Conservation (phyloP, 75 land plant species). For the Cryptomeria japonica region DNA sequence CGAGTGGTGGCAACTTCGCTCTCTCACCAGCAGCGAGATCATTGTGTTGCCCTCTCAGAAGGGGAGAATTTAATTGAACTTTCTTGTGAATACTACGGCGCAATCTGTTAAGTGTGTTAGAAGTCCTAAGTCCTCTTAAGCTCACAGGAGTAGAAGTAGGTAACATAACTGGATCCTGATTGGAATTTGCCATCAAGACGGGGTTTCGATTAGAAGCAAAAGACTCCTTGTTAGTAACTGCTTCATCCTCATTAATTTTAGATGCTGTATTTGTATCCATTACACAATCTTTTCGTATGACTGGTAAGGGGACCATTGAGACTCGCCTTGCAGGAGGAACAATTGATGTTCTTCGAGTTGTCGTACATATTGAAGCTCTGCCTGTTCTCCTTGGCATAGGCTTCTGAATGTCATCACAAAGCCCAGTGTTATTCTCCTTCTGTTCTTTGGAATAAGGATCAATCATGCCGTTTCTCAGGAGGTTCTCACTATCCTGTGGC, state of each 20-base stretch:
- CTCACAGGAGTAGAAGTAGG: constrained; percentile 7
- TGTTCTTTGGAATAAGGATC: constrained; percentile 33
- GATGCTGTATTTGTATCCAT: constrained; percentile 4
- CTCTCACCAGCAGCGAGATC: neutral
- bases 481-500: neutral
- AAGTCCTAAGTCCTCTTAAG: constrained; percentile 21
- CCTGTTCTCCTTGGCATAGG: constrained; percentile 36
- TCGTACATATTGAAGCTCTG: constrained; percentile 56
- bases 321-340: constrained; percentile 38
- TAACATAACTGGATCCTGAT: neutral
- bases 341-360: constrained; percentile 18
- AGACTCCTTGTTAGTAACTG: neutral
- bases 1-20: constrained; percentile 5
- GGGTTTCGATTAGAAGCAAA: constrained; percentile 12
- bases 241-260: neutral
- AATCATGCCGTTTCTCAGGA: neutral
- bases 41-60: constrained; percentile 1
- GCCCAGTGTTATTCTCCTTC: constrained; percentile 47
- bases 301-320: constrained; percentile 53
- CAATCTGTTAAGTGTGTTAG: constrained; percentile 33
- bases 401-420: constrained; percentile 11
- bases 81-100: constrained; percentile 71
- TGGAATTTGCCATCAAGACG: neutral
- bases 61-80: constrained; percentile 21
- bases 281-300: constrained; percentile 7